Evolutionary conservation across 495 filamentous ascomycete species (phyloP).

Genomic region (Penicillium psychrofluorescens): DNA sequence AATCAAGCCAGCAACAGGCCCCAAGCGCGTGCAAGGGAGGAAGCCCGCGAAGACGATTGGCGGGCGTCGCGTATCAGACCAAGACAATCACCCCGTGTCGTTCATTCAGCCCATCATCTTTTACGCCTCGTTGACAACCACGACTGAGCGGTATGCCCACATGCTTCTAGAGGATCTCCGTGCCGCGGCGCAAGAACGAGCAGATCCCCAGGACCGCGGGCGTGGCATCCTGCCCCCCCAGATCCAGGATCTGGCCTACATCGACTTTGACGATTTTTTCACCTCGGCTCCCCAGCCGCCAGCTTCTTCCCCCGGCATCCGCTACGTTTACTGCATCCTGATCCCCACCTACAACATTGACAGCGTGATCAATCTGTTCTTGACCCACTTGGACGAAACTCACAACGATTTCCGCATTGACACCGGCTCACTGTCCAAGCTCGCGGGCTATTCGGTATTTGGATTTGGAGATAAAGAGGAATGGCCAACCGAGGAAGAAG

Average conservation of each 20-base stretch:
- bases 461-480: conserved; percentile 85
- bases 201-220: conserved; percentile 21
- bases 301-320: conserved; percentile 41
- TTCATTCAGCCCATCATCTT: conserved; percentile 74
- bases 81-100: conserved; percentile 10
- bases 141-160: conserved; percentile 63
- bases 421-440: conserved; percentile 65
- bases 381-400: conserved; percentile 79
- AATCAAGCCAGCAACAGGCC: conserved; percentile 13
- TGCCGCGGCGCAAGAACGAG: conserved; percentile 20
- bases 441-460: conserved; percentile 88
- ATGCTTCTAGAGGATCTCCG: conserved; percentile 47
- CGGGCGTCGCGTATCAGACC: conserved; percentile 10
- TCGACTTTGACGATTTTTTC: conserved; percentile 91
- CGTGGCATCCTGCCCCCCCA: conserved; percentile 48
- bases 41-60: conserved; percentile 23
- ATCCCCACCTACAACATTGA: conserved; percentile 91
- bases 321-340: conserved; percentile 75
- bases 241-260: conserved; percentile 72
- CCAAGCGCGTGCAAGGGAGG: conserved; percentile 34
- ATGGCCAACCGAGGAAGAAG: conserved; percentile 85
- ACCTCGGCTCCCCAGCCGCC: conserved; percentile 47
- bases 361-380: conserved; percentile 71
- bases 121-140: conserved; percentile 77
- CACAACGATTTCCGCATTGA: conserved; percentile 95